Evolutionary conservation across 352 stramenopile genomes (phyloP).

Genomic region (Phytophthora crassamura): DNA sequence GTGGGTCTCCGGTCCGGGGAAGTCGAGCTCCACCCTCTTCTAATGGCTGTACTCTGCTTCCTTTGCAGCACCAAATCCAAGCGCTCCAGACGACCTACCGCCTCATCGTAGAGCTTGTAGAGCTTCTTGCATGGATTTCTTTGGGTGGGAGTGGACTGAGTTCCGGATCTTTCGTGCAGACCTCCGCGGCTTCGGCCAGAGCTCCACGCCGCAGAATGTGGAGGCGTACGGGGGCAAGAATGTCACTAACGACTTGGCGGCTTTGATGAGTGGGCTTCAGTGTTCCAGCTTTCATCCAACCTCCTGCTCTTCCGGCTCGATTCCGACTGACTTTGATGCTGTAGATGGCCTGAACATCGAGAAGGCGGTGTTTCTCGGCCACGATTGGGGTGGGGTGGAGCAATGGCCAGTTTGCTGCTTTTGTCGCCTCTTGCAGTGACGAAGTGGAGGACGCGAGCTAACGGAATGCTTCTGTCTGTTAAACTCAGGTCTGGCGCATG

Average conservation of each 20-base stretch:
- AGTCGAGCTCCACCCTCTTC: not conserved
- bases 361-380: slow-evolving; percentile 73
- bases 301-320: not conserved
- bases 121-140: not conserved
- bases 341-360: slow-evolving; percentile 70
- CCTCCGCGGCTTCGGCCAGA: slow-evolving; percentile 67
- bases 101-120: slow-evolving; percentile 53
- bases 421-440: not conserved
- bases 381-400: slow-evolving; percentile 81
- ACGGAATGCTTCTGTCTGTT: not conserved
- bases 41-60: slow-evolving; percentile 4
- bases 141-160: not conserved
- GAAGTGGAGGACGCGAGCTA: not conserved
- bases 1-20: slow-evolving; percentile 16
- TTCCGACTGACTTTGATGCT: not conserved
- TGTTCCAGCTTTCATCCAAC: too few relatives aligned
- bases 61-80: slow-evolving; percentile 63
- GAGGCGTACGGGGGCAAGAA: slow-evolving; percentile 68
- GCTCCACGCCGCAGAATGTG: slow-evolving; percentile 53
- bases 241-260: slow-evolving; percentile 56
- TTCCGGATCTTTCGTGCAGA: slow-evolving; percentile 32
- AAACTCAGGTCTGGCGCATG: slow-evolving; percentile 63
- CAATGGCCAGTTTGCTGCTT: slow-evolving; percentile 27
- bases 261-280: slow-evolving; percentile 45
- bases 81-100: slow-evolving; percentile 53